Evolutionary conservation across 1,284 basidiomycete species (phyloP), one percentile per base, ranked within the genome.

Genomic region (Malassezia pachydermatis): DNA sequence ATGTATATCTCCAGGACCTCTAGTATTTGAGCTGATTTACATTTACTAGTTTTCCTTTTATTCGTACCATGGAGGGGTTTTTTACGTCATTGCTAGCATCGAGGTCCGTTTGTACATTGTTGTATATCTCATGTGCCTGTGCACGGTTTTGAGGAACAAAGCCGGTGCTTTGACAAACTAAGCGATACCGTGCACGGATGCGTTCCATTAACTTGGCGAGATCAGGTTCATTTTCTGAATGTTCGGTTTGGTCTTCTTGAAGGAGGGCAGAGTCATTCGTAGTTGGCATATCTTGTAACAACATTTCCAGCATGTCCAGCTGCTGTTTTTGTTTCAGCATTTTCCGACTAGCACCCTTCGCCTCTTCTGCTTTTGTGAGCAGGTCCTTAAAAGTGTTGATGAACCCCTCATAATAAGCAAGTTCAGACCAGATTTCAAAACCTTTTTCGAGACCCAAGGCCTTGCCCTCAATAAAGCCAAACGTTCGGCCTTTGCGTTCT

Each of bases 371-470:
- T n/a, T 30, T 30, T 36, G 47, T 37, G 43, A 44, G 42, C 40
- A 45, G 5, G 41, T 47, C 38, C 36, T 45, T 40, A 84, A 86
- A 94, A 51, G 83, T 78, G 44, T 65, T 57, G 3, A 87, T 86
- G 65, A 84, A 84, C 2, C 88, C 90, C 63, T 86, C 79, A 68
- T 92, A 92, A 68, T 84, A 95, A 2, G 86, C 89, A 5, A 96
- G 78, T 72, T 96, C 92, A 72, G 94, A 88, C 88, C 90, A 95
- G 70, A 95, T 81, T 73, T 92, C 88, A 72, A 84, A 95, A 0
- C 86, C 88, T 68, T 95, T 90, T 64, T 88, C 83, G 54, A 82
- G 79, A 1, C 90, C 92, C 4, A 95, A 76, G 3, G 84, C 82
- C n/a, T 88, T 78, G 4, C 92, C 92, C 72, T 96, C 88, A 55